phyloP scores from a whole-genome alignment of 805 yeast genomes.

The Candida jianshihensis region DNA sequence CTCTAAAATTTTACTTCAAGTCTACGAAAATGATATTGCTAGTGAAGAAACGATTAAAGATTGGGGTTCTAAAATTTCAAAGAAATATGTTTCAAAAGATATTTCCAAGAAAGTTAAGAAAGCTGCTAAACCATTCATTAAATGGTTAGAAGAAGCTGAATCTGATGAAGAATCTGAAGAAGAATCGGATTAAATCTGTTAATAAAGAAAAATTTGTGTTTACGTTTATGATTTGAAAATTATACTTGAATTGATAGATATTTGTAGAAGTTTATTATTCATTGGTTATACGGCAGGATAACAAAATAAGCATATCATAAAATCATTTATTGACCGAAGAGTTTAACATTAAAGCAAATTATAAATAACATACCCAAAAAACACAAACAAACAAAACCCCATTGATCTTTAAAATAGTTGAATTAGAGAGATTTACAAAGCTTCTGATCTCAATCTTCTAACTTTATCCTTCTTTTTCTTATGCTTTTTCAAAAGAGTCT shows the following conservation, averaged over 20 bases:
- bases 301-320: no score
- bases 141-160: conserved; percentile 94
- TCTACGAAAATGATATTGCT: conserved; percentile 78
- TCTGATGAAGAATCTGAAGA: conserved; percentile 48
- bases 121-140: conserved; percentile 92
- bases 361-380: not conserved
- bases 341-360: not conserved
- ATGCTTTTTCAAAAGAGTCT: conserved; percentile 42
- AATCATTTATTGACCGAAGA: no score
- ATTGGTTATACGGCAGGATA: no score
- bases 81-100: conserved; percentile 90
- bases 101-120: conserved; percentile 88
- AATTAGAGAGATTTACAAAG: not conserved
- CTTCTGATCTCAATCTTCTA: conserved; percentile 12
- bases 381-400: not conserved
- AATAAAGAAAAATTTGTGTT: not conserved
- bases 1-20: conserved; percentile 74
- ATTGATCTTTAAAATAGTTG: not conserved
- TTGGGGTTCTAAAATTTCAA: conserved; percentile 90
- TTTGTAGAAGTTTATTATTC: no score
- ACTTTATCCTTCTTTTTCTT: conserved; percentile 64
- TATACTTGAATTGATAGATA: no score
- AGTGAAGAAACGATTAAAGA: conserved; percentile 74
- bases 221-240: not conserved
- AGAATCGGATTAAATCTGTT: conserved; percentile 10